phyloP scores from a whole-genome alignment of 31 red algal species.

The Asparagopsis taxiformis region DNA sequence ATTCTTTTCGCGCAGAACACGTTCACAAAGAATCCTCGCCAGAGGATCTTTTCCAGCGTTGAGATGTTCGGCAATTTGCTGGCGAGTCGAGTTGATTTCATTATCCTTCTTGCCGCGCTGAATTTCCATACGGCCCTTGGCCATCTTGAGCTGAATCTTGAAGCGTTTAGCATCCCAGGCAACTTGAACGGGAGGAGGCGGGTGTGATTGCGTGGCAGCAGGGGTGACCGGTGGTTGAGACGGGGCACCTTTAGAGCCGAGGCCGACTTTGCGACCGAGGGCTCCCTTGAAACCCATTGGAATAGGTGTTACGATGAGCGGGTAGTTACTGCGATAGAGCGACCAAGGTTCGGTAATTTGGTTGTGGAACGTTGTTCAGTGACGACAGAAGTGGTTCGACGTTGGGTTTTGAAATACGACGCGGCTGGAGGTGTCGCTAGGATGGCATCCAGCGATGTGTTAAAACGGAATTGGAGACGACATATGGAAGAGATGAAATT shows the following conservation, averaged over 20 bases:
- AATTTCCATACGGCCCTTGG: constrained; percentile 42
- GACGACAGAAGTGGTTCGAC: no score
- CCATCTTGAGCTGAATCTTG: constrained; percentile 48
- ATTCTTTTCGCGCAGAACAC: constrained; percentile 28
- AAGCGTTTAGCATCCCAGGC: constrained; percentile 42
- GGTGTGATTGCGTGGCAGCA: constrained; percentile 2
- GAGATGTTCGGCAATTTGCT: constrained; percentile 23
- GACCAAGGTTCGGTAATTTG: no score
- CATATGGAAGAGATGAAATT: no score
- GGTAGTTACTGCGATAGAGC: no score
- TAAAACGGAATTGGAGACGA: no score
- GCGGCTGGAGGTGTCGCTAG: no score
- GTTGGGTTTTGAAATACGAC: no score
- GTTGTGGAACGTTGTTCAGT: no score
- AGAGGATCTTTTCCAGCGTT: constrained; percentile 30
- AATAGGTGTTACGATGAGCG: background rate
- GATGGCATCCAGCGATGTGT: no score
- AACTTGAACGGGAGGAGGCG: background rate
- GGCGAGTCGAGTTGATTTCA: constrained; percentile 29
- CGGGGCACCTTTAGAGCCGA: background rate
- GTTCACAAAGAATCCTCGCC: constrained; percentile 45
- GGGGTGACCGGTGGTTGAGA: constrained; percentile 3
- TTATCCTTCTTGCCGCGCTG: constrained; percentile 58
- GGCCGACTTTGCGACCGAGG: constrained; percentile 15
- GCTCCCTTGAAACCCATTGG: constrained; percentile 34